Percentiles rank a stretch among this genome's conserved stretches.
These are phyloP conservation scores for Basipetospora chlamydospora DNA, from an alignment of 2,329 filamentous ascomycete species.

Conservation along the genomic window DNA sequence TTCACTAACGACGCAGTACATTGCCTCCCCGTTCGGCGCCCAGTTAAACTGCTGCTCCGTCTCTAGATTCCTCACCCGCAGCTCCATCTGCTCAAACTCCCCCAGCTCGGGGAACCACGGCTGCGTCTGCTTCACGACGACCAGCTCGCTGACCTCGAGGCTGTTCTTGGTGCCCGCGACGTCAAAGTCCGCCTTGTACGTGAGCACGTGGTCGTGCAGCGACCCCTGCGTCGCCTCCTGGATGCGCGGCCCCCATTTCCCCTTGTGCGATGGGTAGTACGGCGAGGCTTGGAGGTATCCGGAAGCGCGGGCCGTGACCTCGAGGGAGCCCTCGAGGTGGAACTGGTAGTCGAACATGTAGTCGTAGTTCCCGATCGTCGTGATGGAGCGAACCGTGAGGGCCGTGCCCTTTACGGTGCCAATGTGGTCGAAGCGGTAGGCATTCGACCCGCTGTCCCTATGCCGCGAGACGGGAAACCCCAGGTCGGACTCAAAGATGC, in stretches of 20 bases:
- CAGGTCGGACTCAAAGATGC: constrained; percentile 23
- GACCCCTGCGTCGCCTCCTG: constrained; percentile 18
- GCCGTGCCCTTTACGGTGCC: constrained; percentile 18
- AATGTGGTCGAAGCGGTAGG: constrained; percentile 16
- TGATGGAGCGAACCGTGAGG: constrained; percentile 11
- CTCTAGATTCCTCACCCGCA: constrained; percentile 11
- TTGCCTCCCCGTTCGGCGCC: constrained; percentile 25
- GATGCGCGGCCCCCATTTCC: constrained; percentile 19
- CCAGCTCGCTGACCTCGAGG: constrained; percentile 18
- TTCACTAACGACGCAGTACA: constrained; percentile 29
- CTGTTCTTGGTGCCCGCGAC: constrained; percentile 20
- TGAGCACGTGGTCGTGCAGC: constrained; percentile 24
- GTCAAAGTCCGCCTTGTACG: constrained; percentile 26
- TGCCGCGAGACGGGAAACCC: constrained; percentile 23
- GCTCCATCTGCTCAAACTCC: constrained; percentile 19
- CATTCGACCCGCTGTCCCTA: constrained; percentile 11
- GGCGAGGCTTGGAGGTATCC: constrained; percentile 21
- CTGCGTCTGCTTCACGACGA: constrained; percentile 17
- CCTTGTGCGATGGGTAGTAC: constrained; percentile 18
- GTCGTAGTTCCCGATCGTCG: constrained; percentile 27
- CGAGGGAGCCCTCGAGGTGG: constrained; percentile 21
- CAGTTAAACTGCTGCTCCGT: constrained; percentile 20
- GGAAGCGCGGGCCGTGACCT: constrained; percentile 23
- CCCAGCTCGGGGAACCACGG: constrained; percentile 23
- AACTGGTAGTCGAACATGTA: constrained; percentile 23